These are phyloP conservation scores for Clitoria ternatea DNA, from an alignment of 306 rosid species.

Conservation along the genomic window DNA sequence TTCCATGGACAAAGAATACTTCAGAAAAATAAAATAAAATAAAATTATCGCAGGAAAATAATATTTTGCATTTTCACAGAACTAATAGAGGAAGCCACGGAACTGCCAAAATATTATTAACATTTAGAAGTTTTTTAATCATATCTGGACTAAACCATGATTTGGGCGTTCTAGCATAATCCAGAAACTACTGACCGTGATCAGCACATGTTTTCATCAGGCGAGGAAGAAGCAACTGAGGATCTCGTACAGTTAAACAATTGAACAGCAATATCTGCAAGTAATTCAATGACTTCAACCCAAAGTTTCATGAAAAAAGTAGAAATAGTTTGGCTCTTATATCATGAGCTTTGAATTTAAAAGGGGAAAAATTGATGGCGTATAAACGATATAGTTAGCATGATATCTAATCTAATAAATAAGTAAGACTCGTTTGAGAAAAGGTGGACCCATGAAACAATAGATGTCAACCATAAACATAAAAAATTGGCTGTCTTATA, in stretches of 20 bases:
- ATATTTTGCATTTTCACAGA: background rate
- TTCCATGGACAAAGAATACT: background rate
- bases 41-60: background rate
- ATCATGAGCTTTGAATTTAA: background rate
- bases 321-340: background rate
- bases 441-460: background rate
- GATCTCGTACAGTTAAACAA: constrained; percentile 92
- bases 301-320: background rate
- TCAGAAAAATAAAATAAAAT: too few relatives aligned
- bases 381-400: background rate
- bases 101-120: background rate
- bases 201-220: constrained; percentile 81
- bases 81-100: background rate
- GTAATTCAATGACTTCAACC: constrained; percentile 21
- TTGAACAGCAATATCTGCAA: constrained; percentile 90
- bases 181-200: constrained; percentile 55
- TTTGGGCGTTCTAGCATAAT: background rate
- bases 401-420: background rate
- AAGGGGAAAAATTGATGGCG: background rate
- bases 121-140: background rate
- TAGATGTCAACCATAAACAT: constrained; percentile 4
- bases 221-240: constrained; percentile 78
- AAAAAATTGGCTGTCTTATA: background rate
- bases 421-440: background rate
- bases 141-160: background rate